These are phyloP conservation scores for Usnea hakonensis DNA, from an alignment of 495 filamentous ascomycete species.

Conservation along the genomic window DNA sequence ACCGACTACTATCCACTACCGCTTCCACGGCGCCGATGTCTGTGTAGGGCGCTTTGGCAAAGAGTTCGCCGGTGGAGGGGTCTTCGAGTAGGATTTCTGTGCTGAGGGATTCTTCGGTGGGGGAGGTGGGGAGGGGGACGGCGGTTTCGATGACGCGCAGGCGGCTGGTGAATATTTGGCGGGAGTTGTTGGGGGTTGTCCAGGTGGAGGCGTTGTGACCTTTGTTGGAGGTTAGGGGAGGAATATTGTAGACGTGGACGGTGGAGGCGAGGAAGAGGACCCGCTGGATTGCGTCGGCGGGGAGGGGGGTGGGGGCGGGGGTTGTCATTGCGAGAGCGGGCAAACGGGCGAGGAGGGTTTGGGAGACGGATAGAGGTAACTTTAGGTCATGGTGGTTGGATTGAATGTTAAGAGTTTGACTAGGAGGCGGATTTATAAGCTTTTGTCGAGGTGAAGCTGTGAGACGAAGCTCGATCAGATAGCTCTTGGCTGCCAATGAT, in stretches of 20 bases:
- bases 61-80: constrained; percentile 56
- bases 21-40: constrained; percentile 53
- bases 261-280: constrained; percentile 60
- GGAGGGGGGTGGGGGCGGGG: constrained; percentile 19
- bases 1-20: constrained; percentile 63
- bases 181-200: constrained; percentile 59
- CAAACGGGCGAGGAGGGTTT: neutral
- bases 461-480: neutral
- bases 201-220: constrained; percentile 68
- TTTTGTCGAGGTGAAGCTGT: neutral
- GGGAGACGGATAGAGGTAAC: neutral
- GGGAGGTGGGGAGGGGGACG: constrained; percentile 34
- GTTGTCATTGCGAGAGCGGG: neutral
- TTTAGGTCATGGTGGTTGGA: neutral
- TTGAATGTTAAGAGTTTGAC: neutral
- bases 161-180: constrained; percentile 74
- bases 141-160: constrained; percentile 72
- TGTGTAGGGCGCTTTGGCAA: constrained; percentile 72
- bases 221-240: constrained; percentile 58
- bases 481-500: neutral
- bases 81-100: constrained; percentile 72
- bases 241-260: constrained; percentile 76
- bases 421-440: neutral
- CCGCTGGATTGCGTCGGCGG: constrained; percentile 65
- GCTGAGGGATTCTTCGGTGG: constrained; percentile 45